Evolutionary conservation across 2,329 filamentous ascomycete species (phyloP).

Genomic region (Mycocentrospora acerina): DNA sequence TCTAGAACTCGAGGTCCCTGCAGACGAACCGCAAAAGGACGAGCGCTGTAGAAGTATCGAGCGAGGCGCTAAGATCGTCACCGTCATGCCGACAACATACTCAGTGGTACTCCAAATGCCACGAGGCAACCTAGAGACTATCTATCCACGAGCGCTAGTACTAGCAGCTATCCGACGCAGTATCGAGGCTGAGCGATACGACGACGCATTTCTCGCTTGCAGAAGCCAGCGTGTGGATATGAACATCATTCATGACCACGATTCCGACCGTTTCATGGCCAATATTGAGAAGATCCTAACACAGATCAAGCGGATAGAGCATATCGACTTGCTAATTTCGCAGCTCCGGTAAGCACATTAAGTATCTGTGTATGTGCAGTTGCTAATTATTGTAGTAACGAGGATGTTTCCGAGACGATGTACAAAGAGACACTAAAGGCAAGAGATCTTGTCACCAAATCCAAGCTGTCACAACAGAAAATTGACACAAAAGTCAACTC

Average conservation of each 20-base stretch:
- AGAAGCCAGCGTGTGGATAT: constrained; percentile 93
- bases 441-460: constrained; percentile 21
- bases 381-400: constrained; percentile 57
- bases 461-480: constrained; percentile 19
- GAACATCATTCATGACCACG: constrained; percentile 95
- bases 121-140: constrained; percentile 90
- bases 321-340: constrained; percentile 89
- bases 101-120: constrained; percentile 92
- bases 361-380: background rate
- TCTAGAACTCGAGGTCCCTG: constrained; percentile 75
- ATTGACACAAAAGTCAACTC: constrained; percentile 71
- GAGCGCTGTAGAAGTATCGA: constrained; percentile 92
- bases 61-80: constrained; percentile 81
- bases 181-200: constrained; percentile 80
- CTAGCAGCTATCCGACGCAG: constrained; percentile 82
- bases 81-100: constrained; percentile 85
- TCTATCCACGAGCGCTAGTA: constrained; percentile 89
- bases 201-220: constrained; percentile 81
- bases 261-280: constrained; percentile 79
- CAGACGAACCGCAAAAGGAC: constrained; percentile 86
- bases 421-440: constrained; percentile 79
- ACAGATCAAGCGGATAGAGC: constrained; percentile 77
- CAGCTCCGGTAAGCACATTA: constrained; percentile 65
- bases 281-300: constrained; percentile 77
- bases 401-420: constrained; percentile 91